These are phyloP conservation scores for Bryopsis sp. DNA, from an alignment of 139 green algal genomes.

Conservation along the genomic window DNA sequence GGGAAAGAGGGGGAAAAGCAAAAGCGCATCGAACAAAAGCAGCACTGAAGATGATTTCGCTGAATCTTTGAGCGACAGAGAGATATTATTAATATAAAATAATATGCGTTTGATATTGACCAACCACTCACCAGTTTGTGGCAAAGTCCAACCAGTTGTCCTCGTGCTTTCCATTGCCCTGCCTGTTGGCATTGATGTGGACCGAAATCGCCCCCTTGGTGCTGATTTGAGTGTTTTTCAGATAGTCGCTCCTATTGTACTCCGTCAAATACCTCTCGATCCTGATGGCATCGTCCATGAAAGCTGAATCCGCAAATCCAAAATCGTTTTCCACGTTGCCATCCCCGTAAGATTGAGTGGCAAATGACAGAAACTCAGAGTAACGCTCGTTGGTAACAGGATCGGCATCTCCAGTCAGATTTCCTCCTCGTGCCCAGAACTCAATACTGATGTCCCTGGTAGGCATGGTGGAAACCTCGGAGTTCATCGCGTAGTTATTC, in stretches of 20 bases:
- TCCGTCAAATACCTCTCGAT: slow-evolving; percentile 56
- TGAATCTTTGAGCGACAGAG: no score
- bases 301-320: slow-evolving; percentile 18
- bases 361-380: slow-evolving; percentile 30
- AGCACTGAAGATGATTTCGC: no score
- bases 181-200: slow-evolving; percentile 75
- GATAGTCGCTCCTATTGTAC: slow-evolving; percentile 22
- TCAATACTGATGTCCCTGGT: slow-evolving; percentile 58
- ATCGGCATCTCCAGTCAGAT: not conserved
- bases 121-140: slow-evolving; percentile 45
- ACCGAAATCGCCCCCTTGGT: slow-evolving; percentile 55
- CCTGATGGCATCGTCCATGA: slow-evolving; percentile 72
- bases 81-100: no score
- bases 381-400: slow-evolving; percentile 19
- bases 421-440: slow-evolving; percentile 56
- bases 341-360: not conserved
- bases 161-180: slow-evolving; percentile 29
- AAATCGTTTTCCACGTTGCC: slow-evolving; percentile 3
- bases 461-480: slow-evolving; percentile 19
- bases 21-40: no score
- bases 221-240: slow-evolving; percentile 22
- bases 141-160: slow-evolving; percentile 72
- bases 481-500: slow-evolving; percentile 63
- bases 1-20: no score
- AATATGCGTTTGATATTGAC: not conserved